Evolutionary conservation across 73 alveolate genomes (phyloP).

Genomic region (Tetrahymena thermophila): DNA sequence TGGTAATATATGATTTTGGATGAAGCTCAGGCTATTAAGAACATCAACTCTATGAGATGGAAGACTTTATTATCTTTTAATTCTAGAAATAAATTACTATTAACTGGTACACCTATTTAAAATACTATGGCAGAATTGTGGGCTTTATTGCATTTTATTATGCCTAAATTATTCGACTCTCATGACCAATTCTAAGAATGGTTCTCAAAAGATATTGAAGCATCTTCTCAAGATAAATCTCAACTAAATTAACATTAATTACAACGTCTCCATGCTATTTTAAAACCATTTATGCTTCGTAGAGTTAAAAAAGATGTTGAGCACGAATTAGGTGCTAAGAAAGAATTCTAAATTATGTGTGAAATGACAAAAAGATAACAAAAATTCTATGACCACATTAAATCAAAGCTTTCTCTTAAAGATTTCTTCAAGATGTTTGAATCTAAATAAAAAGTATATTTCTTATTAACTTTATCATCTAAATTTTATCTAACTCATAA

Average conservation of each 20-base stretch:
- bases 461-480: no score
- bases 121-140: constrained; percentile 98
- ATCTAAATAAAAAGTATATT: constrained; percentile 59
- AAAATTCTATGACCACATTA: constrained; percentile 81
- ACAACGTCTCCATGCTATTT: constrained; percentile 88
- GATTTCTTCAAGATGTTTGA: constrained; percentile 88
- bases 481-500: no score
- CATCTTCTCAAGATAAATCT: constrained; percentile 84
- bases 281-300: constrained; percentile 96
- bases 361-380: constrained; percentile 93
- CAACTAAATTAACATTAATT: constrained; percentile 88
- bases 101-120: constrained; percentile 98
- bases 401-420: constrained; percentile 79
- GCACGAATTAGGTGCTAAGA: constrained; percentile 92
- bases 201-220: constrained; percentile 98
- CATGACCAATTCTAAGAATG: constrained; percentile 97
- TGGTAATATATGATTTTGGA: constrained; percentile 97
- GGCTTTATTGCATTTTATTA: constrained; percentile 97
- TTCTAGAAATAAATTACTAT: constrained; percentile 89
- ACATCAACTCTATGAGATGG: constrained; percentile 92
- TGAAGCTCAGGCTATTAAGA: constrained; percentile 98
- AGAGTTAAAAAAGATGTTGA: constrained; percentile 96
- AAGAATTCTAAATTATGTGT: constrained; percentile 79
- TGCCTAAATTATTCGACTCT: constrained; percentile 95
- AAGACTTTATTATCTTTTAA: constrained; percentile 77